phyloP scores from a whole-genome alignment of 371 early-diverging fungal genomes.

The Amoeboaphelidium occidentale region DNA sequence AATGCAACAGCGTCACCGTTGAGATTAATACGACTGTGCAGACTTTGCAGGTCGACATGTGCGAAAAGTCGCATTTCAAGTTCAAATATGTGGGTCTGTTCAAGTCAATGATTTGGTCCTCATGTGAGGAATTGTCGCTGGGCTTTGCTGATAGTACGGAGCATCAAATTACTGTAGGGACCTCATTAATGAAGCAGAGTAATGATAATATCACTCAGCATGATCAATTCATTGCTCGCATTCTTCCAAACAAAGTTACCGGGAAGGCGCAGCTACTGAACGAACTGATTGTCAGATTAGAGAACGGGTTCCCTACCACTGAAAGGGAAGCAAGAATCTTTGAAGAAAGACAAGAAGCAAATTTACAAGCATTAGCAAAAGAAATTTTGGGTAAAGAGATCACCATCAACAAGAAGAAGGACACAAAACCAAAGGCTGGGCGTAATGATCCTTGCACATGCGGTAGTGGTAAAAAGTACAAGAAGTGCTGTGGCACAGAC shows the following conservation, averaged over 20 bases:
- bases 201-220: not conserved
- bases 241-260: not conserved
- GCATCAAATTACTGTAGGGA: not conserved
- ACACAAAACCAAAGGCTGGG: not conserved
- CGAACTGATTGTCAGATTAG: conserved; percentile 1
- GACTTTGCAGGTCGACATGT: not conserved
- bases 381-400: not conserved
- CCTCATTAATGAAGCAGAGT: too few species aligned
- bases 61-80: too few species aligned
- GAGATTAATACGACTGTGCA: not conserved
- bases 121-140: not conserved
- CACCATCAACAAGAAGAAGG: not conserved
- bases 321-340: conserved; percentile 1
- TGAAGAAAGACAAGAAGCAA: conserved; percentile 1
- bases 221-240: conserved; percentile 1
- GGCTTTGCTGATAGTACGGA: not conserved
- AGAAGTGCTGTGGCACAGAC: conserved; percentile 1
- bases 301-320: conserved; percentile 2
- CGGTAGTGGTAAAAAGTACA: not conserved
- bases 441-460: conserved; percentile 1
- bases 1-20: not conserved
- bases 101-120: not conserved
- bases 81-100: not conserved
- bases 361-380: not conserved
- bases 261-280: not conserved